Conservation (phyloP, 75 land plant genomes). For the Chamaecyparis obtusa region DNA sequence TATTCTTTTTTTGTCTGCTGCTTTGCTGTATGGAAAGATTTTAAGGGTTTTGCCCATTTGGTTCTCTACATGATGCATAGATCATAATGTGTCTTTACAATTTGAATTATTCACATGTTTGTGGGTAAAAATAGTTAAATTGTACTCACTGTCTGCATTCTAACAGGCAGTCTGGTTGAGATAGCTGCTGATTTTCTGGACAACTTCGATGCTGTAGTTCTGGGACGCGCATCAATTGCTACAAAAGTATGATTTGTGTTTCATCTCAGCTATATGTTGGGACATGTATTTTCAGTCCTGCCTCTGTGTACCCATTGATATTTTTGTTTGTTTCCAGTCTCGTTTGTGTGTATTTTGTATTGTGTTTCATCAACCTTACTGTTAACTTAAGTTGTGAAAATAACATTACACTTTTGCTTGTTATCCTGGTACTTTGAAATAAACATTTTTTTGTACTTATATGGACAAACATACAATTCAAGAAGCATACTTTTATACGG, state of each 20-base stretch:
- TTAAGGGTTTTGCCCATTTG: not conserved
- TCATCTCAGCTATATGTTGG: not conserved
- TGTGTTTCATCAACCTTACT: not conserved
- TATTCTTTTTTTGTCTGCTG: not conserved
- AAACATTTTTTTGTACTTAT: not conserved
- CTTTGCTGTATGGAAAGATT: not conserved
- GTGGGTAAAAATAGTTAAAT: not conserved
- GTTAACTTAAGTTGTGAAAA: not conserved
- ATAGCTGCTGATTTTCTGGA: slow-evolving; percentile 59
- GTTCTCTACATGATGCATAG: not conserved
- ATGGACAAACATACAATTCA: not conserved
- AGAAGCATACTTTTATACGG: not conserved
- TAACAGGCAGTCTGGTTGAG: slow-evolving; percentile 58
- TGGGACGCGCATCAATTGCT: slow-evolving; percentile 57
- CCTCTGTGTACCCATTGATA: not conserved
- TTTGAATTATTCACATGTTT: not conserved
- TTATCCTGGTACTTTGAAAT: not conserved
- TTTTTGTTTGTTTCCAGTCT: not conserved
- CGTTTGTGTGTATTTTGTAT: not conserved
- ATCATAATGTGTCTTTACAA: not conserved
- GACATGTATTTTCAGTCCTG: not conserved
- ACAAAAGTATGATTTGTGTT: slow-evolving; percentile 30
- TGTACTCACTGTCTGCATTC: not conserved
- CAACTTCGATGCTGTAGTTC: slow-evolving; percentile 79
- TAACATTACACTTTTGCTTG: not conserved